Percentiles rank a stretch among this genome's conserved stretches.
Conservation (phyloP, 2,329 filamentous ascomycete species). For the Drechslera avenae region DNA sequence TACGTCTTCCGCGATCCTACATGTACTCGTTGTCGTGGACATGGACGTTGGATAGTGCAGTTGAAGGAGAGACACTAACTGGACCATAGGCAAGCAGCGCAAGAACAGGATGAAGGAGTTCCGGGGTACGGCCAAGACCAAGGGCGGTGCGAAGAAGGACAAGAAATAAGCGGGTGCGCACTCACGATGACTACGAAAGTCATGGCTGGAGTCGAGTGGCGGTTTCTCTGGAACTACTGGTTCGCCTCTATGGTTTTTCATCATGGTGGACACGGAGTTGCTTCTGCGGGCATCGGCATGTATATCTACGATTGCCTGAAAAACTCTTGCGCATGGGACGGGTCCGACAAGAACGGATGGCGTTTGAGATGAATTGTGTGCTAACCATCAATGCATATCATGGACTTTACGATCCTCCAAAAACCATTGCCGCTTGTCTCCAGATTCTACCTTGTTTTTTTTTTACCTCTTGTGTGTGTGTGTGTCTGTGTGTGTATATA, state of each 20-base stretch:
- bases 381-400: conserved; percentile 51
- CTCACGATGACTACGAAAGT: conserved; percentile 38
- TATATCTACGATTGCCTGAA: conserved; percentile 49
- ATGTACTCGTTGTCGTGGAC: conserved; percentile 10
- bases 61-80: conserved; percentile 37
- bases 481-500: too few relatives aligned
- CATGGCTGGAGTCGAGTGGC: conserved; percentile 39
- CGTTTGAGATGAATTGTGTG: conserved; percentile 48
- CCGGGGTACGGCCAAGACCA: conserved; percentile 96
- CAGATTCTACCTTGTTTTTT: neutral
- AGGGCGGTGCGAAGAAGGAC: conserved; percentile 95
- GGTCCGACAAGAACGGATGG: conserved; percentile 46
- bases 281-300: conserved; percentile 44
- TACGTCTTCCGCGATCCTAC: conserved; percentile 62
- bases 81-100: conserved; percentile 90
- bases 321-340: conserved; percentile 45
- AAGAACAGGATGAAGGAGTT: conserved; percentile 99
- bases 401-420: conserved; percentile 41
- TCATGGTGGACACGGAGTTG: conserved; percentile 43
- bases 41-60: conserved; percentile 8
- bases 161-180: conserved; percentile 57
- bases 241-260: conserved; percentile 37
- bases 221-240: conserved; percentile 41
- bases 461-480: neutral
- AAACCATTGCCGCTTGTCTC: conserved; percentile 11